Base-by-base conservation (phyloP, 805 yeast species). In the Lipomyces yamadae region DNA sequence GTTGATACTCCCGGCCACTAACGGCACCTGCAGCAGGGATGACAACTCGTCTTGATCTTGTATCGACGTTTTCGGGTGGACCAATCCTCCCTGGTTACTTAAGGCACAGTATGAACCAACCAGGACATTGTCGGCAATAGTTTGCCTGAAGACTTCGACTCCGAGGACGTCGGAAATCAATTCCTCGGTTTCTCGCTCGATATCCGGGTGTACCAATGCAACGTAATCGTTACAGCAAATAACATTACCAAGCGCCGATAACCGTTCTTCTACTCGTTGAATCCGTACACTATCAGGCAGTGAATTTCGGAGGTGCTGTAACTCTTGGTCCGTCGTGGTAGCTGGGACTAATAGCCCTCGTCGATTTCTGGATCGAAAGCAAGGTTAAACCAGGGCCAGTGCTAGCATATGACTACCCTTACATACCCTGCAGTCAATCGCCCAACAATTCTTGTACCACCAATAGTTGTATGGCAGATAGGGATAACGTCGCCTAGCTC, bases 181-280 rank as follows among this genome's bases (percentile, higher is more conserved):
- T 82, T 95, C 99, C 82, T 95, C 99, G 62, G 99, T 95, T 81
- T 95, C 99, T 78, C 99, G 89, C 83, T 95, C 99, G 72, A 95
- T 92, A 82, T 95, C 99, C 61, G 99, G 99, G 80, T 95, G 99
- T 63, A 95, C 99, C 72, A 95, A 85, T 2, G 99, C 99, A 74
- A 96, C 99, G 78, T 95, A 95, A 80, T 95, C 99, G 80, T 95
- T 95, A 82, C 98, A 94, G 81, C 98, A 94, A 76, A 95, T 92
- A 70, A 95, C 99, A 75, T 95, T 95, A 75, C 99, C 99, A 72
- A 95, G 82, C 13, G 99, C 99, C 61, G 97, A 90, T 70, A 95
- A 83, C 78, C 99, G 88, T 82, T 95, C 99, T 81, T 95, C 99
- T 52, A 96, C 97, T 79, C 99, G 87, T 82, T 95, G 99, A 75